phyloP scores from a whole-genome alignment of 2,329 filamentous ascomycete species.

The Aschersonia sp. region DNA sequence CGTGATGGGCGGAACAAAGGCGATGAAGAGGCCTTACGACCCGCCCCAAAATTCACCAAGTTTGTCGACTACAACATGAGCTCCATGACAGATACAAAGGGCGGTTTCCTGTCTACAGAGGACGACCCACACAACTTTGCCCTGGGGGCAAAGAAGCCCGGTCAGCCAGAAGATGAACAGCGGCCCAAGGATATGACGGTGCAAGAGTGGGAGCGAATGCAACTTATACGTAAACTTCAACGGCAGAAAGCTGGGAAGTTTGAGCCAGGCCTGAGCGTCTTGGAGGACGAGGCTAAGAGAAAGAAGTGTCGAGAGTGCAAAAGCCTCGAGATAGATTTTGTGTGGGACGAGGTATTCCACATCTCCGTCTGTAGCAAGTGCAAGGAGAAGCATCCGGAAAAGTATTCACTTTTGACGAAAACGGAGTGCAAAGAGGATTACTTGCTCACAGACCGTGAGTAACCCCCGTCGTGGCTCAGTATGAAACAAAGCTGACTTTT shows the following conservation, averaged over 20 bases:
- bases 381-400: slow-evolving; percentile 82
- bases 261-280: slow-evolving; percentile 72
- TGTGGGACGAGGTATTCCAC: slow-evolving; percentile 77
- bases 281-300: slow-evolving; percentile 46
- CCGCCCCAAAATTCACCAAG: slow-evolving; percentile 78
- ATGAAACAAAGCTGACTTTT: background rate
- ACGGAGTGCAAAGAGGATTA: slow-evolving; percentile 95
- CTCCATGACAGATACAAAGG: slow-evolving; percentile 95
- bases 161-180: slow-evolving; percentile 26
- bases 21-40: slow-evolving; percentile 43
- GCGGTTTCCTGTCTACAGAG: slow-evolving; percentile 78
- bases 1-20: slow-evolving; percentile 49
- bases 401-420: slow-evolving; percentile 91
- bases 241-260: slow-evolving; percentile 67
- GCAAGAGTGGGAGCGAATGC: slow-evolving; percentile 79
- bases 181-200: slow-evolving; percentile 81
- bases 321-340: slow-evolving; percentile 80
- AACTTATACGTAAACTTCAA: slow-evolving; percentile 57
- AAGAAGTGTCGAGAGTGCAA: slow-evolving; percentile 75
- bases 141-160: slow-evolving; percentile 31
- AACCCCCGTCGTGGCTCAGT: background rate
- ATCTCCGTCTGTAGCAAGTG: slow-evolving; percentile 65
- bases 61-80: slow-evolving; percentile 97
- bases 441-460: slow-evolving; percentile 75
- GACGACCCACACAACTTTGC: slow-evolving; percentile 86